Evolutionary conservation across 225 moss, liverwort and hornwort genomes (phyloP).

Genomic region (Pseudoscleropodium purum): DNA sequence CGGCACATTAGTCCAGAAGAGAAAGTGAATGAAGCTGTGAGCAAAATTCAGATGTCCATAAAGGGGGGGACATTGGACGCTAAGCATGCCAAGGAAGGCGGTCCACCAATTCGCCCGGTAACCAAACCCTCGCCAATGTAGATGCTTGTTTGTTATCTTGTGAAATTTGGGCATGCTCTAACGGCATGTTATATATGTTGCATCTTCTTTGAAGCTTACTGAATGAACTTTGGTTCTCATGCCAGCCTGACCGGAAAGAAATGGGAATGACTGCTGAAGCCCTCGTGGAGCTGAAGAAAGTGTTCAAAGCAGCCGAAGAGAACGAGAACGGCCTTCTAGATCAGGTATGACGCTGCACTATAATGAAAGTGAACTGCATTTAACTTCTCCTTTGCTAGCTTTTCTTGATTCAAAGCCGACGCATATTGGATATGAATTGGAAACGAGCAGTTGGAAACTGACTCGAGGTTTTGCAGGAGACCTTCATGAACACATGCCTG

Average conservation of each 20-base stretch:
- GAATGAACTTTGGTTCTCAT: neutral
- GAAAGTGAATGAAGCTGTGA: slow-evolving; percentile 57
- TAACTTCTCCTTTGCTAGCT: neutral
- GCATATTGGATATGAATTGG: neutral
- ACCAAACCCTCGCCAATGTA: neutral
- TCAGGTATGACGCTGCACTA: neutral
- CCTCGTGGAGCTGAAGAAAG: slow-evolving; percentile 36
- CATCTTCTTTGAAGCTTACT: neutral
- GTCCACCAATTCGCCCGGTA: neutral
- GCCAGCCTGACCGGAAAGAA: slow-evolving; percentile 32
- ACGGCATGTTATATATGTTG: neutral
- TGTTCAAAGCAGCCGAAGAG: slow-evolving; percentile 24
- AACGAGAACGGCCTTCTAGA: slow-evolving; percentile 21
- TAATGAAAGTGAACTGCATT: neutral
- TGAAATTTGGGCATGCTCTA: neutral
- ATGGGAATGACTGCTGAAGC: slow-evolving; percentile 46
- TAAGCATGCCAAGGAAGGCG: slow-evolving; percentile 9
- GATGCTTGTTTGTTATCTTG: neutral
- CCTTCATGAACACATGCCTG: slow-evolving; percentile 58
- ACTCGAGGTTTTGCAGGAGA: slow-evolving; percentile 35
- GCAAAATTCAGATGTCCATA: slow-evolving; percentile 51
- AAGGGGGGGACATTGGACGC: slow-evolving; percentile 2
- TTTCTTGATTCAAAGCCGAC: neutral
- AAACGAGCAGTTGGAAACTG: neutral
- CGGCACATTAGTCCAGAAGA: slow-evolving; percentile 46